Percentiles rank a stretch among this genome's conserved stretches.
Conservation (phyloP, 805 yeast species). For the Groenewaldozyma tartarivorans region DNA sequence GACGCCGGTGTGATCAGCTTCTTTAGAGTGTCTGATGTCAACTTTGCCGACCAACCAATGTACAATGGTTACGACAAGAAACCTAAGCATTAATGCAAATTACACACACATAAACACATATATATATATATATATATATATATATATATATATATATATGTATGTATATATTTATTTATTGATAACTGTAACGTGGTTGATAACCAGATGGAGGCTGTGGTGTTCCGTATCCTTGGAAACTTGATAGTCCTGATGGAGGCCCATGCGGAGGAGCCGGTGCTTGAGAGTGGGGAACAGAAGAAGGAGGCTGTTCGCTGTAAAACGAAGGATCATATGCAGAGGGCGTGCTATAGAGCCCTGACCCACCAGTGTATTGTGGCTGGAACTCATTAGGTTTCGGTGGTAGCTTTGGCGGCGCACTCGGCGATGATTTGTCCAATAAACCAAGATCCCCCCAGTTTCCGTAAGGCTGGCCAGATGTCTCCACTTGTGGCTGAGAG, state of each 20-base stretch:
- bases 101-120: too few relatives aligned
- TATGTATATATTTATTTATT: too few relatives aligned
- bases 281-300: constrained; percentile 8
- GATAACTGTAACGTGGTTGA: constrained; percentile 13
- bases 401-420: constrained; percentile 14
- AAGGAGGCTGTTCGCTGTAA: constrained; percentile 28
- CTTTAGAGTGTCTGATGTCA: constrained; percentile 12
- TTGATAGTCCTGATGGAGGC: background rate
- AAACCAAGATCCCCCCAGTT: background rate
- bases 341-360: constrained; percentile 23
- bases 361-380: constrained; percentile 8
- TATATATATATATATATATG: too few relatives aligned
- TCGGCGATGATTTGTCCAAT: background rate
- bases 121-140: too few relatives aligned
- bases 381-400: constrained; percentile 14
- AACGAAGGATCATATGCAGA: constrained; percentile 40
- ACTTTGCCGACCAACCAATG: constrained; percentile 15
- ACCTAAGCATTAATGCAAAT: background rate
- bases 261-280: background rate
- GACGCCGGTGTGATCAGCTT: constrained; percentile 50
- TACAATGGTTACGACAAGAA: constrained; percentile 4
- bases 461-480: background rate
- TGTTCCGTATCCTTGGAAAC: background rate
- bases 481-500: background rate
- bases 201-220: constrained; percentile 2